These are phyloP conservation scores for Saksenaea vasiformis DNA, from an alignment of 371 early-diverging fungal species.

Conservation along the genomic window DNA sequence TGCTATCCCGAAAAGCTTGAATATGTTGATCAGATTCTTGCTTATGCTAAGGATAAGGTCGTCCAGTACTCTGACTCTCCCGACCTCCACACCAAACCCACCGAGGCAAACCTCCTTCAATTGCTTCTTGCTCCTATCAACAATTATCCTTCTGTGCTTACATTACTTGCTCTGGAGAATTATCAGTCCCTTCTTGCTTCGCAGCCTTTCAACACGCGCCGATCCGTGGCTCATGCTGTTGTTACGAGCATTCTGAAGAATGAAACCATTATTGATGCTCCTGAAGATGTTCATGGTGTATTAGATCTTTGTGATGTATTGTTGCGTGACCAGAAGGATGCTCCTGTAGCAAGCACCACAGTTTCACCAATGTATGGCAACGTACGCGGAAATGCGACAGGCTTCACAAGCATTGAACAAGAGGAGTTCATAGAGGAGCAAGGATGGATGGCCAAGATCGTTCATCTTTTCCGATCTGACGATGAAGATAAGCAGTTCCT, in stretches of 20 bases:
- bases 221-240: slow-evolving; percentile 79
- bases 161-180: slow-evolving; percentile 59
- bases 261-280: slow-evolving; percentile 65
- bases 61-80: slow-evolving; percentile 52
- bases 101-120: slow-evolving; percentile 61
- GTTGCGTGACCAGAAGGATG: slow-evolving; percentile 77
- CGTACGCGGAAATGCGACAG: slow-evolving; percentile 22
- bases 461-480: slow-evolving; percentile 75
- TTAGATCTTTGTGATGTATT: slow-evolving; percentile 82
- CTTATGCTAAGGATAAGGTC: slow-evolving; percentile 74
- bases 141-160: slow-evolving; percentile 68
- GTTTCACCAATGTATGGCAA: slow-evolving; percentile 21
- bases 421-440: slow-evolving; percentile 85
- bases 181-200: slow-evolving; percentile 79
- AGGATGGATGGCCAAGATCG: slow-evolving; percentile 79
- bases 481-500: slow-evolving; percentile 76
- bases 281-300: slow-evolving; percentile 82
- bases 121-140: slow-evolving; percentile 75
- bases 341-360: slow-evolving; percentile 26
- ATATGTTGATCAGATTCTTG: slow-evolving; percentile 87
- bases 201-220: slow-evolving; percentile 80
- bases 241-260: slow-evolving; percentile 68
- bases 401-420: slow-evolving; percentile 51
- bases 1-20: slow-evolving; percentile 89
- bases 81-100: slow-evolving; percentile 61